phyloP scores from a whole-genome alignment of 208 protist species.

The Acanthamoeba sp. region DNA sequence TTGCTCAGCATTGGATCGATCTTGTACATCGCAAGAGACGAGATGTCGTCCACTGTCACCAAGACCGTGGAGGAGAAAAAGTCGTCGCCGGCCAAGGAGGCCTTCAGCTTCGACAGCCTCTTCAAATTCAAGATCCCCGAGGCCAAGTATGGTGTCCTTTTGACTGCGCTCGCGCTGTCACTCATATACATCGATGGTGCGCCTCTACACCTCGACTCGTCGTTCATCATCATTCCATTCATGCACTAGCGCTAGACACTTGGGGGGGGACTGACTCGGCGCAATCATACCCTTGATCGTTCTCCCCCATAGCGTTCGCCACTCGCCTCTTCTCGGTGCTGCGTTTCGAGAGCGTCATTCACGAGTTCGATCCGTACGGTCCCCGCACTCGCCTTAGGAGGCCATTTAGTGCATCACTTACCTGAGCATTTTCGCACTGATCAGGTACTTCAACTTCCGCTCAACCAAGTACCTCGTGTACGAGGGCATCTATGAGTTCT shows the following conservation, averaged over 20 bases:
- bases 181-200: conserved; percentile 75
- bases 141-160: conserved; percentile 56
- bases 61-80: background rate
- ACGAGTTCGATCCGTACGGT: conserved; percentile 93
- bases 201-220: background rate
- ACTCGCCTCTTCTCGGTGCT: conserved; percentile 92
- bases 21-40: background rate
- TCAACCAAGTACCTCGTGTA: conserved; percentile 92
- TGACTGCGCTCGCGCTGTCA: conserved; percentile 37
- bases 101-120: background rate
- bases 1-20: conserved; percentile 21
- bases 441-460: conserved; percentile 93
- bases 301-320: conserved; percentile 89
- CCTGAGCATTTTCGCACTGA: background rate
- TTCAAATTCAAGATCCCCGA: conserved; percentile 37
- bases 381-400: background rate
- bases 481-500: conserved; percentile 96
- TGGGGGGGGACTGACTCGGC: background rate
- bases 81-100: background rate
- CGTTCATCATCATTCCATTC: no score
- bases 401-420: conserved; percentile 19
- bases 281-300: background rate
- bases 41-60: conserved; percentile 5
- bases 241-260: no score
- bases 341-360: conserved; percentile 93